Conservation (phyloP, 2,329 filamentous ascomycete species). For the Fusarium veterinarium region DNA sequence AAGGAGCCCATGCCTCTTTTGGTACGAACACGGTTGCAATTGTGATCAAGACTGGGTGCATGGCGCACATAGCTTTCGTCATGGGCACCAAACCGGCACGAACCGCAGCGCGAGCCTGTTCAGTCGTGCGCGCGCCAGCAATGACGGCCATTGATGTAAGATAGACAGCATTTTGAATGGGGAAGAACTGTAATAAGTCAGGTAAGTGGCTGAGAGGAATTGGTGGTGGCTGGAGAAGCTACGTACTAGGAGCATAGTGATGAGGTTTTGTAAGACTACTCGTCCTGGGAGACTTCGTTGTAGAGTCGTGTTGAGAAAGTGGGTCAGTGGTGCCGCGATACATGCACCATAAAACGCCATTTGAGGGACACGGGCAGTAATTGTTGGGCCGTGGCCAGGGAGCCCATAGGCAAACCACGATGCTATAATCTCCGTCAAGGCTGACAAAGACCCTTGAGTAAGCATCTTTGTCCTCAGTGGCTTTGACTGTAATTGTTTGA, state of each 20-base stretch:
- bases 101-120: constrained; percentile 12
- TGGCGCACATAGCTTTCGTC: constrained; percentile 18
- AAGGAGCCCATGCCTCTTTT: constrained; percentile 1
- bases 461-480: constrained; percentile 22
- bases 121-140: constrained; percentile 16
- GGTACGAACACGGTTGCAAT: constrained; percentile 6
- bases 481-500: constrained; percentile 18
- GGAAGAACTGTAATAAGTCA: constrained; percentile 3
- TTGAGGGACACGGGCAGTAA: constrained; percentile 22
- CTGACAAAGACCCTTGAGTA: constrained; percentile 8
- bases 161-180: constrained; percentile 23
- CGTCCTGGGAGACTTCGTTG: constrained; percentile 4
- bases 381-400: constrained; percentile 16
- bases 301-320: constrained; percentile 11
- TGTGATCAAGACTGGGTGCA: constrained; percentile 9
- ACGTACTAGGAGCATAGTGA: constrained; percentile 14
- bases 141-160: constrained; percentile 25
- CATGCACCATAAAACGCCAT: constrained; percentile 28
- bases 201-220: not conserved
- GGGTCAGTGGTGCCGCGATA: constrained; percentile 16
- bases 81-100: constrained; percentile 7
- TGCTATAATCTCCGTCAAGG: constrained; percentile 18
- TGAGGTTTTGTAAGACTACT: not conserved
- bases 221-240: too few species aligned
- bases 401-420: constrained; percentile 14